Conservation (phyloP, 2,329 filamentous ascomycete genomes). For the Ophiostoma fasciatum region DNA sequence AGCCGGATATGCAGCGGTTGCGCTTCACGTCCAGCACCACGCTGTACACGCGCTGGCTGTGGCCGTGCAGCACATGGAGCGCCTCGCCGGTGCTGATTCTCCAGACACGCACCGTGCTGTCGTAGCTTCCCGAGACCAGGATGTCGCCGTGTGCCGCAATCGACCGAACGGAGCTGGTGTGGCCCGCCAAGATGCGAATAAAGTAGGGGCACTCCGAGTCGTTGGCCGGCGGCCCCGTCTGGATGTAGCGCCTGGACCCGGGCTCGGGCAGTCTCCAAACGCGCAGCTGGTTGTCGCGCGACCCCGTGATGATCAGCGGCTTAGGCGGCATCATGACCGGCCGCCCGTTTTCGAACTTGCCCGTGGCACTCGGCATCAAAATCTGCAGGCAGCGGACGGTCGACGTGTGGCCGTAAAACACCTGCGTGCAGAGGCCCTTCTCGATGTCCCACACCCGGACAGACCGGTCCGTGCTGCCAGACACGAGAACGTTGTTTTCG, state of each 20-base stretch:
- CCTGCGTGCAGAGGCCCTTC: slow-evolving; percentile 78
- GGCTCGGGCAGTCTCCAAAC: slow-evolving; percentile 87
- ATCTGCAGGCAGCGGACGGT: slow-evolving; percentile 95
- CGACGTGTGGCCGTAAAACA: slow-evolving; percentile 95
- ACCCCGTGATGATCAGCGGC: slow-evolving; percentile 93
- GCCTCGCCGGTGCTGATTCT: slow-evolving; percentile 90
- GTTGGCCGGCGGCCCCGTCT: slow-evolving; percentile 58
- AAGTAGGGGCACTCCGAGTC: slow-evolving; percentile 87
- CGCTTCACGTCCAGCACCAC: slow-evolving; percentile 86
- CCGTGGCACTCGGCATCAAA: slow-evolving; percentile 69
- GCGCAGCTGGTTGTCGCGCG: slow-evolving; percentile 80
- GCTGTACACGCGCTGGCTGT: slow-evolving; percentile 89
- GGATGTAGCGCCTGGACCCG: slow-evolving; percentile 62
- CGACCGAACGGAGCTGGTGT: slow-evolving; percentile 85
- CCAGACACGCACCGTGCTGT: slow-evolving; percentile 91
- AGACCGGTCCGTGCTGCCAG: slow-evolving; percentile 87
- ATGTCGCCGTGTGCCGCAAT: slow-evolving; percentile 93
- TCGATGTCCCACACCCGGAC: slow-evolving; percentile 99
- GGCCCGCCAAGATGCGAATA: slow-evolving; percentile 70
- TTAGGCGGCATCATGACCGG: slow-evolving; percentile 84
- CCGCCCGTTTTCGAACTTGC: slow-evolving; percentile 53
- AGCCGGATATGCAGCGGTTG: slow-evolving; percentile 91
- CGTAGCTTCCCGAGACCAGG: slow-evolving; percentile 93
- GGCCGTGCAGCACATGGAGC: slow-evolving; percentile 69
- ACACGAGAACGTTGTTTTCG: slow-evolving; percentile 86